Evolutionary conservation across 2,329 filamentous ascomycete species (phyloP), one percentile per base, ranked within the genome.

Genomic region (Emergomyces pasteurianus): DNA sequence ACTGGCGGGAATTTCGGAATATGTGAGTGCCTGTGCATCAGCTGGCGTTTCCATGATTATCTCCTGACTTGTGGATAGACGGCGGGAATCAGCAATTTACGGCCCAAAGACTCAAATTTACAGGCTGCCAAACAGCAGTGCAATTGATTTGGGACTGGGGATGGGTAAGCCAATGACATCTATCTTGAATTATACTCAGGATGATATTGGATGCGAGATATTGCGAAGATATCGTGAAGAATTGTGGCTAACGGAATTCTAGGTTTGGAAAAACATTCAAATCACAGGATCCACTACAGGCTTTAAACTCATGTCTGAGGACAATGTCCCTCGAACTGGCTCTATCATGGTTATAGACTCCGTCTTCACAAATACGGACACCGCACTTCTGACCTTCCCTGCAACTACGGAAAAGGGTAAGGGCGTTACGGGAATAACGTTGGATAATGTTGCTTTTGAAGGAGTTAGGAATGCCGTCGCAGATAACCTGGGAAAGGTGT

Each of bases 361-460:
- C n/a, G 54, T 31, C 21, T 59, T 59, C 12, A 40, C 34, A 50
- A 43, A 58, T 43, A 61, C 60, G 2, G 46, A 54, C 3, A 58
- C 55, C 4, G 60, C 55, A 36, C 28, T 58, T 28, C 43, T 43
- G 9, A 58, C 38, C 31, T 53, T 58, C 46, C 46, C 36, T 12
- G 42, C 47, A 8, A 55, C n/a, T 21, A 7, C 10, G 12, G 49
- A 54, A n/a, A 26, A 36, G 12, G 47, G 16, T 2, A 42, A 28
- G 18, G 60, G 60, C 8, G 56, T 57, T 7, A 61, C 60, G 8
- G 60, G 60, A 16, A 49, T 61, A 9, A 61, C 60, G 8, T 26
- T 61, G n/a, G 60, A 61, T 16, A 61, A 59, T 49, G 56, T 61
- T 34, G 28, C 18, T 21, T 61, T 61, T 18, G 40, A 47, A 5